Evolutionary conservation across 805 yeast genomes (phyloP), one percentile per base, ranked within the genome.

Genomic region (Isabelozyma pseudorhagii): DNA sequence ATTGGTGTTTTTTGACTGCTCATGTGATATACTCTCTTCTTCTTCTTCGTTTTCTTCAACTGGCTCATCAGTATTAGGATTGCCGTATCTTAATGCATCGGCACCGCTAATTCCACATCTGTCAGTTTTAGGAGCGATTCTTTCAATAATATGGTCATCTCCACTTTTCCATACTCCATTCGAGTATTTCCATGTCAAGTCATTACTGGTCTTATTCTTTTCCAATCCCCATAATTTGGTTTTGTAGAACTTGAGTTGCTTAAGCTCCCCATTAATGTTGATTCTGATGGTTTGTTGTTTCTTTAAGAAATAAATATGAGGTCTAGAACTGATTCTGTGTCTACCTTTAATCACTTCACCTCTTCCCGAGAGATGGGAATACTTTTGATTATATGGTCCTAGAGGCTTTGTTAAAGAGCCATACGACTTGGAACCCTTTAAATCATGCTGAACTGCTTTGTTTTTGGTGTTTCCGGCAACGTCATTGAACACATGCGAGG

Each of bases 181-280:
- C 8, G 67, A 71, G 62, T 80, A 92, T 47, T 74, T 72, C 66
- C 75, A 79, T 0, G 85, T 87, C 55, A 91, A 72, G 56, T 86
- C 94, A 34, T 78, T 75, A 2, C 77, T 63, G 3, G 77, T 72
- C 58, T 80, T 85, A 54, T 81, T 78, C 69, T 87, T 88, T 55
- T 87, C 91, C 52, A 82, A 78, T 3, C 98, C 98, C 99, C 99
- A 93, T 40, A 94, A 76, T 63, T 91, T 91, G 31, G 85, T 82
- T 68, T 91, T 90, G 57, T 78, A 79, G 55, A 85, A 73, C 57
- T 80, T 81, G 49, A 87, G 67, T 5, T 74, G 72, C 64, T 80
- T 83, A 47, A 81, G 67, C 43, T 68, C 78, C 6, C 85, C 89
- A 58, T 79, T 82, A 50, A 80, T 75, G 52, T 72, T 74, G 3